These are phyloP conservation scores for Nakazawaea siamensis DNA, from an alignment of 805 yeast species.

Conservation along the genomic window DNA sequence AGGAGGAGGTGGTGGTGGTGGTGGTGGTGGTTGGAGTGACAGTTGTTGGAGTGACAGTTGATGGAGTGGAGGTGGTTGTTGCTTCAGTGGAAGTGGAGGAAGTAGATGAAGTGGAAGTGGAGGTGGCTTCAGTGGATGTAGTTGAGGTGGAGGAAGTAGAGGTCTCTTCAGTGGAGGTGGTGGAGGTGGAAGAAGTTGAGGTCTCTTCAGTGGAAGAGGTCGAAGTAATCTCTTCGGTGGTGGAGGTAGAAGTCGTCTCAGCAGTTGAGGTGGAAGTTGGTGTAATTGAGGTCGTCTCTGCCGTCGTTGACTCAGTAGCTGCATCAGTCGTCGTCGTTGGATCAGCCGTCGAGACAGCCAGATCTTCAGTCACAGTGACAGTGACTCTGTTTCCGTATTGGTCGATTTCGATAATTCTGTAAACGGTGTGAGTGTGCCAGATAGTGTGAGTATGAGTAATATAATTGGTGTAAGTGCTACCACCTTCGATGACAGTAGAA, in stretches of 20 bases:
- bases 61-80: constrained; percentile 6
- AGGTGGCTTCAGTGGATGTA: constrained; percentile 5
- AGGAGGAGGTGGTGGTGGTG: constrained; percentile 5
- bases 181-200: constrained; percentile 9
- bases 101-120: constrained; percentile 9
- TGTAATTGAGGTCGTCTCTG: not conserved
- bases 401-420: constrained; percentile 4
- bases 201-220: constrained; percentile 2
- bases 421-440: constrained; percentile 2
- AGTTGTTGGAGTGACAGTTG: too few relatives aligned
- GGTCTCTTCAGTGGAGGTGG: constrained; percentile 10
- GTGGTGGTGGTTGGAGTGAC: constrained; percentile 7
- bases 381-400: constrained; percentile 7
- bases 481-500: not conserved
- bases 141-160: constrained; percentile 10
- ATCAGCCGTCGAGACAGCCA: not conserved
- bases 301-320: not conserved
- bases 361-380: constrained; percentile 2
- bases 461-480: constrained; percentile 6
- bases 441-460: constrained; percentile 5
- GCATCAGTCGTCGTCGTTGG: not conserved
- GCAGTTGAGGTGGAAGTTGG: not conserved
- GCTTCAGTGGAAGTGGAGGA: constrained; percentile 3
- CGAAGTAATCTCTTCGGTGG: constrained; percentile 4
- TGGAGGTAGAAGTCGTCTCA: constrained; percentile 5